Conservation (phyloP, 257 asterid species). For the Thymus mandschuricus region DNA sequence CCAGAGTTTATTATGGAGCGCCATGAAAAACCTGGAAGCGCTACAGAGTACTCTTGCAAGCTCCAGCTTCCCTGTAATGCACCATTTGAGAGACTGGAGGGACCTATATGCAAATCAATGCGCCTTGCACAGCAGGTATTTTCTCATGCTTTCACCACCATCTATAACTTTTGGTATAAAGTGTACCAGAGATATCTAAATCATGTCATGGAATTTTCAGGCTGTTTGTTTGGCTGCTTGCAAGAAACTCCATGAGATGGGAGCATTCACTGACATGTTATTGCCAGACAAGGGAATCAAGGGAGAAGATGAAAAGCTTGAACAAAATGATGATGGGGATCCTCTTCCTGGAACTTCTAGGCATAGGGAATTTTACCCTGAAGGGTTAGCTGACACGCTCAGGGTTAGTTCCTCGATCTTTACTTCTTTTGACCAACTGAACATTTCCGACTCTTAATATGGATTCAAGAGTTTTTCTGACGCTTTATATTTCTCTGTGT, state of each 20-base stretch:
- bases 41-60: slow-evolving; percentile 90
- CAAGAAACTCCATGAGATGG: slow-evolving; percentile 99
- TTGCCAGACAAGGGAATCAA: slow-evolving; percentile 96
- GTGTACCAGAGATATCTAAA: slow-evolving; percentile 23
- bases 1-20: slow-evolving; percentile 95
- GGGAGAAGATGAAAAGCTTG: slow-evolving; percentile 69
- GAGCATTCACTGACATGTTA: slow-evolving; percentile 99
- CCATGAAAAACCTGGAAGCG: slow-evolving; percentile 75
- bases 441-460: too few species aligned
- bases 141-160: slow-evolving; percentile 29
- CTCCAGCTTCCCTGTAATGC: slow-evolving; percentile 99
- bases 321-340: slow-evolving; percentile 87
- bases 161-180: slow-evolving; percentile 13
- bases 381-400: slow-evolving; percentile 93
- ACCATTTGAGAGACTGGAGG: slow-evolving; percentile 93
- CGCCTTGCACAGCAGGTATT: slow-evolving; percentile 97
- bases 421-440: slow-evolving; percentile 5
- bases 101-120: slow-evolving; percentile 92
- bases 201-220: slow-evolving; percentile 46
- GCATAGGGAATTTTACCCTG: slow-evolving; percentile 99
- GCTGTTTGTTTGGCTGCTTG: slow-evolving; percentile 99
- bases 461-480: background rate
- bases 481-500: background rate
- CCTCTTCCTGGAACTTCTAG: slow-evolving; percentile 97
- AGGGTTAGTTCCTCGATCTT: slow-evolving; percentile 57